Percentiles rank a stretch among this genome's conserved stretches.
phyloP scores from a whole-genome alignment of 2,329 filamentous ascomycete species.

The Thielaviopsis populi region DNA sequence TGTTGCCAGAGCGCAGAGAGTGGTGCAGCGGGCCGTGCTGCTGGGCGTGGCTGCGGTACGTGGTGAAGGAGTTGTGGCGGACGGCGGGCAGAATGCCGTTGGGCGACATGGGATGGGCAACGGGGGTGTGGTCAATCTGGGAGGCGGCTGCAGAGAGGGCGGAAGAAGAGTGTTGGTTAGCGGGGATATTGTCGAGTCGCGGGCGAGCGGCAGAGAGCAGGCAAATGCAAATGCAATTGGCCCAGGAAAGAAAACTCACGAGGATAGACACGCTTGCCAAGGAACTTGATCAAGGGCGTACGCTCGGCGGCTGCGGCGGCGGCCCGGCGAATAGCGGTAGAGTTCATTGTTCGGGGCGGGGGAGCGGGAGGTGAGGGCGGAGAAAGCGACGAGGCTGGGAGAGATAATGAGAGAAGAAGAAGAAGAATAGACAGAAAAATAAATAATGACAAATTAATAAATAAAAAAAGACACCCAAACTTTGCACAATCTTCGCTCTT shows the following conservation, averaged over 20 bases:
- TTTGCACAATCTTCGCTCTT: neutral
- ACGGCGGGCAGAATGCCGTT: slow-evolving; percentile 44
- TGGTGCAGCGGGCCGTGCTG: slow-evolving; percentile 62
- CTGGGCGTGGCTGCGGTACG: slow-evolving; percentile 63
- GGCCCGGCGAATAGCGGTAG: slow-evolving; percentile 41
- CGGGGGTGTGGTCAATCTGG: slow-evolving; percentile 54
- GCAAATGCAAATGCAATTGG: too few relatives aligned
- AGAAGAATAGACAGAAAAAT: too few relatives aligned
- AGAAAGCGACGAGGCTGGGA: neutral
- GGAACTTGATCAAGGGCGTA: slow-evolving; percentile 45
- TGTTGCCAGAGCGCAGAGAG: slow-evolving; percentile 41
- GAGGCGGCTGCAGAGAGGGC: slow-evolving; percentile 35
- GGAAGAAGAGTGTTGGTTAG: neutral
- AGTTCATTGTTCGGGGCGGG: slow-evolving; percentile 34
- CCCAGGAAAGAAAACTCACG: slow-evolving; percentile 29
- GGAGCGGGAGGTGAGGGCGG: too few relatives aligned
- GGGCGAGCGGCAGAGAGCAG: neutral
- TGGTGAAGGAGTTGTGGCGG: slow-evolving; percentile 50
- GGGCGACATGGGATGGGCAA: slow-evolving; percentile 58
- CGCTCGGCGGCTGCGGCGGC: slow-evolving; percentile 42
- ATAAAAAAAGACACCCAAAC: neutral
- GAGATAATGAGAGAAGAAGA: neutral
- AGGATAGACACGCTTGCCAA: slow-evolving; percentile 45
- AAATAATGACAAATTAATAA: too few relatives aligned
- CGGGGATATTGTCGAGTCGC: too few relatives aligned